Conservation (phyloP, 306 rosid species). For the Malus fusca region DNA sequence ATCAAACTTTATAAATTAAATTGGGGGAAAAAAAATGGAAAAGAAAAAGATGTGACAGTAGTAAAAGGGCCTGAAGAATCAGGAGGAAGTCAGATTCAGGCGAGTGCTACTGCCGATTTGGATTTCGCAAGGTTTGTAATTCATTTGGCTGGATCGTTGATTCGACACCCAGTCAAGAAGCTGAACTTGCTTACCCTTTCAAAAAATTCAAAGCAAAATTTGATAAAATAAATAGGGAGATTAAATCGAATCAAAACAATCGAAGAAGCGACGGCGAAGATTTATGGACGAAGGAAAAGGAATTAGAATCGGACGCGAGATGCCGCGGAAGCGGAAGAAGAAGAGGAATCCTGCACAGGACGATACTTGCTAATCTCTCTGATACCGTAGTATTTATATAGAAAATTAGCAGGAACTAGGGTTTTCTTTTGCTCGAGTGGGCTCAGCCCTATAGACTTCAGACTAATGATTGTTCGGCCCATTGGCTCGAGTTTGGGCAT, state of each 20-base stretch:
- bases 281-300: no score
- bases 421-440: background rate
- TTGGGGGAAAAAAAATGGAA: background rate
- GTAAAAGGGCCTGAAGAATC: conserved; percentile 66
- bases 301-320: background rate
- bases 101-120: conserved; percentile 58
- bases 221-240: background rate
- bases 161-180: conserved; percentile 51
- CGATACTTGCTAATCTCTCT: background rate
- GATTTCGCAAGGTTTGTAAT: conserved; percentile 48
- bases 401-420: background rate
- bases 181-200: conserved; percentile 45
- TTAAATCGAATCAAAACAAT: background rate
- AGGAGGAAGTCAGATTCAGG: conserved; percentile 40
- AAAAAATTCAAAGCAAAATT: background rate
- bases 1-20: background rate
- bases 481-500: background rate
- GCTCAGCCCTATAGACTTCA: background rate
- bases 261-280: background rate
- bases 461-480: background rate
- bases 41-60: conserved; percentile 31
- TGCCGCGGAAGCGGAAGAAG: background rate
- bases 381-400: background rate
- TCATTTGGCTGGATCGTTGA: conserved; percentile 30
- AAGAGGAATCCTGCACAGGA: background rate